phyloP scores from a whole-genome alignment of 495 filamentous ascomycete genomes.

The Hypoxylon fragiforme region DNA sequence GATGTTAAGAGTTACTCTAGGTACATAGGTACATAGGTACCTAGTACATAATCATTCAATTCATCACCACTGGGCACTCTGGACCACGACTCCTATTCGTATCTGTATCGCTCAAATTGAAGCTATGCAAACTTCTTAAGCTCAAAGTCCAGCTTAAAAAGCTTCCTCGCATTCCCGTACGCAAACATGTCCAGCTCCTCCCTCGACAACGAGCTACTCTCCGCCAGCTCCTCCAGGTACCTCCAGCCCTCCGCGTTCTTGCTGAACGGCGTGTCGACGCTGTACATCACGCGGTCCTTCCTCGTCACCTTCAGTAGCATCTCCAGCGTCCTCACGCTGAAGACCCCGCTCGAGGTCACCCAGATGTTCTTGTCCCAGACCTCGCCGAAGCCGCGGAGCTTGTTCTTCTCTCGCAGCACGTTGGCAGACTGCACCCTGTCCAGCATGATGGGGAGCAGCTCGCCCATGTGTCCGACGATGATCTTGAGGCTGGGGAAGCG shows the following conservation, averaged over 20 bases:
- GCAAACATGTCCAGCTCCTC: conserved; percentile 58
- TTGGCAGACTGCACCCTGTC: conserved; percentile 58
- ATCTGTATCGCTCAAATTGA: too few relatives aligned
- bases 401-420: conserved; percentile 47
- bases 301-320: conserved; percentile 51
- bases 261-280: conserved; percentile 63
- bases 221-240: conserved; percentile 53
- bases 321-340: conserved; percentile 49
- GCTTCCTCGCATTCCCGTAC: conserved; percentile 57
- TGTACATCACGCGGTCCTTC: conserved; percentile 58
- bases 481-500: conserved; percentile 60
- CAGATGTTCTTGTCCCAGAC: conserved; percentile 66
- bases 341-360: conserved; percentile 67
- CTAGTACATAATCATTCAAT: too few relatives aligned
- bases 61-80: too few relatives aligned
- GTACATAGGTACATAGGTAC: too few relatives aligned
- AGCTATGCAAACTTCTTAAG: conserved; percentile 21
- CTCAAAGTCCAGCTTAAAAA: conserved; percentile 46
- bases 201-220: conserved; percentile 53
- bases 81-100: too few relatives aligned
- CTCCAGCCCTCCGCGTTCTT: conserved; percentile 47
- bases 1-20: too few relatives aligned
- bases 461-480: conserved; percentile 68
- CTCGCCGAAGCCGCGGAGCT: conserved; percentile 54
- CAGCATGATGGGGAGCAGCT: conserved; percentile 66